Base-by-base conservation (phyloP, 495 filamentous ascomycete species). In the Penicillium argentinense region DNA sequence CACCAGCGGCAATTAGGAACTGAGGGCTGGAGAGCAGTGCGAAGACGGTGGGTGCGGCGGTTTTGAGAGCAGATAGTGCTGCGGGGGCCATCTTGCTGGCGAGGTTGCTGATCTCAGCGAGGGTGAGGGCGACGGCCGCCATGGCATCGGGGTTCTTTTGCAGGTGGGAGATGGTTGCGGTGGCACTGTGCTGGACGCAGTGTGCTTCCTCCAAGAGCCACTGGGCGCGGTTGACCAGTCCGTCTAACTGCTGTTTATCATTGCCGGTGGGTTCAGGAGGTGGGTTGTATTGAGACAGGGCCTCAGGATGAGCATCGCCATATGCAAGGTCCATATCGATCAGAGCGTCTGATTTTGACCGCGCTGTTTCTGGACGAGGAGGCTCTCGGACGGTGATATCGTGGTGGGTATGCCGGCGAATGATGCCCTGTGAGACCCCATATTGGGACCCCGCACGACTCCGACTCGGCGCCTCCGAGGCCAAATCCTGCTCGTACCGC, bases 121-220 rank as follows among this genome's bases (percentile, higher is more conserved):
- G 78, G 1, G 91, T 89, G 7, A 98, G 76, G 1, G 91, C 93
- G 5, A 98, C 95, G 3, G 92, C 93, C 3, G 93, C 93, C 47
- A 96, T 89, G 9, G 90, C 90, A 51, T 98, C 89, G 0, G 93
- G 93, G 44, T 93, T 89, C 48, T 87, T 83, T 57, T 97, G 90
- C 6, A 98, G 76, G 42, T 87, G 85, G n/a, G 83, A 69, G 49
- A 98, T 95, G 28, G 88, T 95, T 17, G 84, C 74, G 0, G 81
- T 85, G 4, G 85, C 91, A n/a, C 83, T 84, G 61, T 93, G 82
- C 21, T 95, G 90, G 23, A 95, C 51, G 65, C 91, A 96, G 57
- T 96, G 84, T 8, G 88, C 88, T 60, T 96, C 89, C 49, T 91
- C 82, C 0, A 96, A 69, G 4, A 95, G 71, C 44, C 66, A 63